These are phyloP conservation scores for Starmerella apicola DNA, from an alignment of 805 yeast genomes.

Conservation along the genomic window DNA sequence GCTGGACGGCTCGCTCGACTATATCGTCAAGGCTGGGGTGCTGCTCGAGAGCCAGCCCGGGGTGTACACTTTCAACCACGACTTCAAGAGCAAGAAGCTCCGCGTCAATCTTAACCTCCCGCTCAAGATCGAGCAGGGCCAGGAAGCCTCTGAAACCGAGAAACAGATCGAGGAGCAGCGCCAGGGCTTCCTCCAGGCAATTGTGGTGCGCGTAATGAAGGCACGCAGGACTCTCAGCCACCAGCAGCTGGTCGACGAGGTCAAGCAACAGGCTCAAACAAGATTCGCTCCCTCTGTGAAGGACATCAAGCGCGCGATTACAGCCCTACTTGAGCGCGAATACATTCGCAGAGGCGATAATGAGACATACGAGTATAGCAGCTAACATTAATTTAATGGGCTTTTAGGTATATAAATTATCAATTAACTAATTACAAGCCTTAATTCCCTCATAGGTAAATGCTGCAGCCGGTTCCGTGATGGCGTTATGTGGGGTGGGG, in stretches of 20 bases:
- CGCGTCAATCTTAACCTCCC: conserved; percentile 63
- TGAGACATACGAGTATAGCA: conserved; percentile 73
- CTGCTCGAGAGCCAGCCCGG: conserved; percentile 52
- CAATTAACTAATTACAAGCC: no score
- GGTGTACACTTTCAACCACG: conserved; percentile 55
- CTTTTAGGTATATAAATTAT: no score
- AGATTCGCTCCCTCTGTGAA: conserved; percentile 77
- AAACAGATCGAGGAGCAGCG: conserved; percentile 79
- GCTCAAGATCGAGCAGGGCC: conserved; percentile 46
- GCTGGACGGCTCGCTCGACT: conserved; percentile 64
- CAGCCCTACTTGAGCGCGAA: conserved; percentile 71
- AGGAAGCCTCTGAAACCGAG: conserved; percentile 60
- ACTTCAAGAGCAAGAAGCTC: conserved; percentile 73
- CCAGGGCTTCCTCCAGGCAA: conserved; percentile 74
- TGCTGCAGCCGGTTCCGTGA: no score
- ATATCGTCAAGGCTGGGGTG: conserved; percentile 67
- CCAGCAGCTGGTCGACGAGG: conserved; percentile 72
- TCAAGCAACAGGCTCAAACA: conserved; percentile 67
- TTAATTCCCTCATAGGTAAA: no score
- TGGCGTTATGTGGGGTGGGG: no score
- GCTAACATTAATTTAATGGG: no score
- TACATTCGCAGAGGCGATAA: conserved; percentile 67
- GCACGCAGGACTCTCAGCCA: conserved; percentile 73
- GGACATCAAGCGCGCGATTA: conserved; percentile 79
- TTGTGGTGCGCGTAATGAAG: conserved; percentile 94